These are phyloP conservation scores for Pythium volutum DNA, from an alignment of 352 stramenopile species.

Conservation along the genomic window DNA sequence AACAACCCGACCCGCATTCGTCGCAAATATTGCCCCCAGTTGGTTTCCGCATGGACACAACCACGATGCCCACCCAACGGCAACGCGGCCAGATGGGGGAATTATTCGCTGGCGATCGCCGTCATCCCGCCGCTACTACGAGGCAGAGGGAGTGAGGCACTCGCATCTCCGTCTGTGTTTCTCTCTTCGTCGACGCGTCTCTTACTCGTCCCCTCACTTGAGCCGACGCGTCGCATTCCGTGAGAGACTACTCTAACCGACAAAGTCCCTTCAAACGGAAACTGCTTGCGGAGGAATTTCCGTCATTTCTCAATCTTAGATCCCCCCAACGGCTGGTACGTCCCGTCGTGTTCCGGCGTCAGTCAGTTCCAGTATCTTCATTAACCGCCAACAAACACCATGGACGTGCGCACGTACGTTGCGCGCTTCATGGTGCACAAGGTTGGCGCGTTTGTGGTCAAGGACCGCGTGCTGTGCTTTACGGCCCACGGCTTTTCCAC, in stretches of 20 bases:
- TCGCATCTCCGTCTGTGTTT: too few species aligned
- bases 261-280: too few species aligned
- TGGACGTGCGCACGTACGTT: constrained; percentile 60
- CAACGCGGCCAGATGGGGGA: constrained; percentile 2
- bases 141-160: not conserved
- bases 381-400: constrained; percentile 8
- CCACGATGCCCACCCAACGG: not conserved
- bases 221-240: too few species aligned
- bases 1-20: constrained; percentile 1
- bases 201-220: too few species aligned
- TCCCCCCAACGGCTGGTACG: not conserved
- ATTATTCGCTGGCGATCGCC: not conserved
- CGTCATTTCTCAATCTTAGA: not conserved
- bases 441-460: constrained; percentile 79
- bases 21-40: not conserved
- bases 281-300: too few species aligned
- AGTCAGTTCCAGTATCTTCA: not conserved
- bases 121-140: not conserved
- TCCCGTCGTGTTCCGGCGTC: not conserved
- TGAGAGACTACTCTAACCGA: too few species aligned
- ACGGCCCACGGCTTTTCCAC: constrained; percentile 70
- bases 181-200: too few species aligned
- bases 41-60: not conserved
- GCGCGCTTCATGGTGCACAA: constrained; percentile 85
- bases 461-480: constrained; percentile 83